These are phyloP conservation scores for Ciborinia camelliae DNA, from an alignment of 2,329 filamentous ascomycete species.

Conservation along the genomic window DNA sequence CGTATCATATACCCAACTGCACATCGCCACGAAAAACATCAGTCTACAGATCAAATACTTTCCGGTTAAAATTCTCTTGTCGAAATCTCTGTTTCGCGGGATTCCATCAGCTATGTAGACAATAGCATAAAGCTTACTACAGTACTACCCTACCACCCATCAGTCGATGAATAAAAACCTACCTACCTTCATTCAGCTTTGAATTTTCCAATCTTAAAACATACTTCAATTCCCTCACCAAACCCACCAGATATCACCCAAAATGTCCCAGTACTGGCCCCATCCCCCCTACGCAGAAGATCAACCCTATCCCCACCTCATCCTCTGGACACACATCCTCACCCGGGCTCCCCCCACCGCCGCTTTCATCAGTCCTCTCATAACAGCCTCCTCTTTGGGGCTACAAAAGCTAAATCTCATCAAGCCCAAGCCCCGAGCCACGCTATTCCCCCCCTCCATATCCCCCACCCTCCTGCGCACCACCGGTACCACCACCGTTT, in stretches of 20 bases:
- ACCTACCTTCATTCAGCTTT: no score
- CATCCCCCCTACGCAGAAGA: conserved; percentile 60
- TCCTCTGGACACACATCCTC: conserved; percentile 59
- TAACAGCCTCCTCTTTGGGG: conserved; percentile 41
- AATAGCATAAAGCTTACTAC: no score
- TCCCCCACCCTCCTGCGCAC: conserved; percentile 44
- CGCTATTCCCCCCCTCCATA: conserved; percentile 29
- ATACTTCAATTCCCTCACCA: not conserved
- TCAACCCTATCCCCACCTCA: conserved; percentile 51
- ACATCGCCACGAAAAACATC: no score
- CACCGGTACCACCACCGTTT: conserved; percentile 45
- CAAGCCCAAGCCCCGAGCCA: not conserved
- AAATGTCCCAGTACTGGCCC: conserved; percentile 52
- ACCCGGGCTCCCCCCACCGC: conserved; percentile 54
- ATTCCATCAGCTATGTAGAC: no score
- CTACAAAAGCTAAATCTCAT: no score
- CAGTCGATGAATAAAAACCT: no score
- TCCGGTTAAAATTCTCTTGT: no score
- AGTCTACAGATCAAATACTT: no score
- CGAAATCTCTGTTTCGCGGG: no score
- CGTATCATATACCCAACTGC: no score
- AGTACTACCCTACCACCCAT: no score
- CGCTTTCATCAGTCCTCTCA: conserved; percentile 46
- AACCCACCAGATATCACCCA: conserved; percentile 14
- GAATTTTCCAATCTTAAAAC: no score